Conservation (phyloP, 75 land plant genomes). For the Adiantum capillusveneris region DNA sequence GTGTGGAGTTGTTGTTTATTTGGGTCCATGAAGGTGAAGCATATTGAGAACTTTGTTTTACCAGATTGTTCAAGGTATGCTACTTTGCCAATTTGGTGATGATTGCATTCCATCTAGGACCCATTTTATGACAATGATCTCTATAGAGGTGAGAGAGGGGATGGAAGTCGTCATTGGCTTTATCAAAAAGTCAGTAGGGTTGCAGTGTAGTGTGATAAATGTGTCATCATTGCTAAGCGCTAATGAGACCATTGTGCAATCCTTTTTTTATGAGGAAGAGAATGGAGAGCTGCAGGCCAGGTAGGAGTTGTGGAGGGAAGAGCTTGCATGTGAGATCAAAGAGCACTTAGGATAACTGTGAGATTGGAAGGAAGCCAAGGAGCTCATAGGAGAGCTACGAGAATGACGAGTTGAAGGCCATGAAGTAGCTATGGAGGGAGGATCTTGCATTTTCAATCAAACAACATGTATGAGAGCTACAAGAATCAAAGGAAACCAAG, state of each 20-base stretch:
- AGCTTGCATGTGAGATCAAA: constrained; percentile 15
- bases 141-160: constrained; percentile 63
- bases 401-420: no score
- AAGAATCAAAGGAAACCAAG: no score
- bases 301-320: no score
- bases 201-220: neutral
- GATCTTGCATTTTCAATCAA: no score
- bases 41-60: neutral
- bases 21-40: constrained; percentile 59
- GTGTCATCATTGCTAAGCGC: neutral
- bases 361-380: constrained; percentile 13
- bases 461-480: no score
- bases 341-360: constrained; percentile 11
- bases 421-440: no score
- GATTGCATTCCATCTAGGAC: constrained; percentile 27
- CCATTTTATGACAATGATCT: constrained; percentile 61
- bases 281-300: constrained; percentile 9
- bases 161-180: constrained; percentile 60
- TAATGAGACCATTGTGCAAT: neutral
- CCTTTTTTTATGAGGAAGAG: constrained; percentile 7
- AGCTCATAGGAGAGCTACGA: no score
- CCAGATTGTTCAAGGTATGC: neutral
- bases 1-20: constrained; percentile 78
- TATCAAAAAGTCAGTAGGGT: constrained; percentile 40
- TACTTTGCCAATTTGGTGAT: neutral